Evolutionary conservation across 2,329 filamentous ascomycete species (phyloP).

Genomic region (Clonostachys rosea): DNA sequence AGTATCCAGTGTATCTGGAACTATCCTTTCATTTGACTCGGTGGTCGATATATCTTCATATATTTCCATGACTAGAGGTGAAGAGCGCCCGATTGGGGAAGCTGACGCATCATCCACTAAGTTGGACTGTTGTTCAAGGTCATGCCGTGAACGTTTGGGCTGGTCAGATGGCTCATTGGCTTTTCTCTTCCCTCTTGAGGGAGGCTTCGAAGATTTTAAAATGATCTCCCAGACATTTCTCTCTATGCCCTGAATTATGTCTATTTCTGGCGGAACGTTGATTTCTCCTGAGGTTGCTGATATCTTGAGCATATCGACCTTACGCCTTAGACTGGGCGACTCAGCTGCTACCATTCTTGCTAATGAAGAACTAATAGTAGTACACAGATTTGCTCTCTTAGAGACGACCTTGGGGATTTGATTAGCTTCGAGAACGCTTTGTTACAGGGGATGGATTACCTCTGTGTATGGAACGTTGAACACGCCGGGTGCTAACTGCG

Average conservation of each 20-base stretch:
- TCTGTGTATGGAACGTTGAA: slow-evolving; percentile 27
- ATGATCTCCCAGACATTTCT: slow-evolving; percentile 1
- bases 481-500: slow-evolving; percentile 22
- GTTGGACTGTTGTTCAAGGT: too few species aligned
- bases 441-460: slow-evolving; percentile 10
- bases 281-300: too few species aligned
- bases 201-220: neutral
- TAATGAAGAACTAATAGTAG: slow-evolving; percentile 20
- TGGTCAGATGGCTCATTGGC: too few species aligned
- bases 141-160: too few species aligned
- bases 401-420: slow-evolving; percentile 12
- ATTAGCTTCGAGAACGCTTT: neutral
- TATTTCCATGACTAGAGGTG: too few species aligned
- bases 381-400: slow-evolving; percentile 15
- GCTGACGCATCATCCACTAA: too few species aligned
- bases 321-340: slow-evolving; percentile 23
- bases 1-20: too few species aligned
- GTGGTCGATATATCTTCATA: too few species aligned
- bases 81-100: too few species aligned
- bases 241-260: slow-evolving; percentile 2
- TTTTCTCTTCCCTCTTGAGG: too few species aligned
- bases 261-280: too few species aligned
- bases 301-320: slow-evolving; percentile 5
- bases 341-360: slow-evolving; percentile 24
- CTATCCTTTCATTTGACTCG: too few species aligned